phyloP scores from a whole-genome alignment of 306 rosid species.

The Echinosophora koreensis region DNA sequence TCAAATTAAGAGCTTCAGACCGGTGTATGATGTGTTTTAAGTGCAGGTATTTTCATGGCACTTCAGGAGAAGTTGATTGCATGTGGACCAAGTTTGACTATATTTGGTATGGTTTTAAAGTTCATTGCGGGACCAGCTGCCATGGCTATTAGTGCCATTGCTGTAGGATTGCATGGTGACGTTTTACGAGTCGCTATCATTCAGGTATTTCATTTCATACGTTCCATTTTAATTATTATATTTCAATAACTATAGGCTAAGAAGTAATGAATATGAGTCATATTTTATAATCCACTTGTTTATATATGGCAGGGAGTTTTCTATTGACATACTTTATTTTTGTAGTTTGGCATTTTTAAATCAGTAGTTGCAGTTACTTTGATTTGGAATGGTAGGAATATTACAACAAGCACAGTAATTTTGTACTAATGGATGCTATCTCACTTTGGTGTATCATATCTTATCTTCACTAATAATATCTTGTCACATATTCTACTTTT shows the following conservation, averaged over 20 bases:
- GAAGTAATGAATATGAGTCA: neutral
- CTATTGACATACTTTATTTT: neutral
- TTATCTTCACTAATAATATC: too few relatives aligned
- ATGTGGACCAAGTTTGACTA: slow-evolving; percentile 68
- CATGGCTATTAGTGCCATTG: slow-evolving; percentile 80
- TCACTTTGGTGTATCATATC: too few relatives aligned
- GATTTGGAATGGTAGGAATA: neutral
- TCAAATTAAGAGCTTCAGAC: neutral
- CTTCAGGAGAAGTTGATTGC: slow-evolving; percentile 79
- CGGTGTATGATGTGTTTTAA: neutral
- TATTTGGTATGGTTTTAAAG: slow-evolving; percentile 78
- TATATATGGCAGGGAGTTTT: neutral
- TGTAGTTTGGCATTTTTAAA: neutral
- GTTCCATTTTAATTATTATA: neutral
- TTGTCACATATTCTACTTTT: too few relatives aligned
- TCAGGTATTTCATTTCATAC: slow-evolving; percentile 57
- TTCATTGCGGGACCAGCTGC: slow-evolving; percentile 96
- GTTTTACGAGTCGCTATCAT: slow-evolving; percentile 83
- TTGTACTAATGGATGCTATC: too few relatives aligned
- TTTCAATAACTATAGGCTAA: neutral
- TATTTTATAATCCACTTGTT: neutral
- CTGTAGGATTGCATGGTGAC: slow-evolving; percentile 85
- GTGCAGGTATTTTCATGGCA: slow-evolving; percentile 95
- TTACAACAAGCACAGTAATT: too few relatives aligned
- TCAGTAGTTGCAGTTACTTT: neutral